These are phyloP conservation scores for Pythium dissimile DNA, from an alignment of 352 stramenopile genomes.

Conservation along the genomic window DNA sequence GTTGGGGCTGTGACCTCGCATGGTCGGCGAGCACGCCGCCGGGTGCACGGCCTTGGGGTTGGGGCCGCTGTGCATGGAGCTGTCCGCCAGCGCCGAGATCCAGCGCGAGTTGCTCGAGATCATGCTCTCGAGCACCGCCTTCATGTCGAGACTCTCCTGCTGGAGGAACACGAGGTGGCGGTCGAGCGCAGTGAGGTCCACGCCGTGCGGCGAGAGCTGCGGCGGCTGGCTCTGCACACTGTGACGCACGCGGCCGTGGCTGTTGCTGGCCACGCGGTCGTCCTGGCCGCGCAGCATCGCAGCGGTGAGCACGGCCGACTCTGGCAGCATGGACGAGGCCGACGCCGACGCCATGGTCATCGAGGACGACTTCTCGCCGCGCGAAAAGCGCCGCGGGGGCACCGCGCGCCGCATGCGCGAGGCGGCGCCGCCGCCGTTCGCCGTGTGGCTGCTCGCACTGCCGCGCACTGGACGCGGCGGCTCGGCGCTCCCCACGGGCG, in stretches of 20 bases:
- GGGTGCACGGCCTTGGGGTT: constrained; percentile 19
- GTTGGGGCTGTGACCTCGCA: no score
- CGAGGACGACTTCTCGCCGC: constrained; percentile 6
- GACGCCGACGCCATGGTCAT: constrained; percentile 6
- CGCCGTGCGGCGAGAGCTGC: constrained; percentile 23
- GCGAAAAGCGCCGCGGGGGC: constrained; percentile 14
- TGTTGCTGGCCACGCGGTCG: background rate
- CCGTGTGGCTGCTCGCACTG: background rate
- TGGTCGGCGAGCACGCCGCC: constrained; percentile 14
- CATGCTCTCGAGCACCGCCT: constrained; percentile 58
- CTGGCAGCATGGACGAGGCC: background rate
- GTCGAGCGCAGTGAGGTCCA: constrained; percentile 56
- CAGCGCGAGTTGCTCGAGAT: constrained; percentile 69
- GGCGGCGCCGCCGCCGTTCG: background rate
- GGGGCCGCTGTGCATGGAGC: constrained; percentile 22
- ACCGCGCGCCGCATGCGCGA: constrained; percentile 15
- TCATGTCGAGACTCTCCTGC: constrained; percentile 69
- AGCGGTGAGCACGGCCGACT: constrained; percentile 21
- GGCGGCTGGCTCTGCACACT: constrained; percentile 19
- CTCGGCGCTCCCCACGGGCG: constrained; percentile 25
- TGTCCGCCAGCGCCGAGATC: constrained; percentile 47
- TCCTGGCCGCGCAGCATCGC: constrained; percentile 11
- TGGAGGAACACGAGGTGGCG: constrained; percentile 66
- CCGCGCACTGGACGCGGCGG: constrained; percentile 14
- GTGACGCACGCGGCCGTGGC: background rate